These are phyloP conservation scores for Rheum nobile DNA, from an alignment of 148 eudicot genomes.

Conservation along the genomic window DNA sequence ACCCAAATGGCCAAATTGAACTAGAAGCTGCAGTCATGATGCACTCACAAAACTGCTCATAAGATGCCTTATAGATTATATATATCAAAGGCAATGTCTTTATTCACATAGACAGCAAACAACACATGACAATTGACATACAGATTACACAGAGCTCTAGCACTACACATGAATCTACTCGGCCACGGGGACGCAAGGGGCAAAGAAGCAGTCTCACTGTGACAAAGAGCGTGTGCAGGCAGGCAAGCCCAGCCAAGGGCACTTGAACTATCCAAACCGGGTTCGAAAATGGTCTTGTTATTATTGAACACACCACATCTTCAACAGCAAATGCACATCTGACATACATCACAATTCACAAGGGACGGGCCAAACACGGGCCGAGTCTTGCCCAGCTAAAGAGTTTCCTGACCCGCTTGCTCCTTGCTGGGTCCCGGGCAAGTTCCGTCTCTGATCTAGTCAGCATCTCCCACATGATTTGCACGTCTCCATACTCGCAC, in stretches of 20 bases:
- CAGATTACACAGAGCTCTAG: background rate
- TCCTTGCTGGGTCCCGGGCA: slow-evolving; percentile 10
- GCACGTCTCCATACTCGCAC: slow-evolving; percentile 48
- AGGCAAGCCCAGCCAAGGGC: slow-evolving; percentile 2
- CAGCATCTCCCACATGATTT: slow-evolving; percentile 43
- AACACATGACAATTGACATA: background rate
- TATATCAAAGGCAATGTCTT: slow-evolving; percentile 1
- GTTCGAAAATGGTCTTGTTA: background rate
- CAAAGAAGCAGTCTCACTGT: slow-evolving; percentile 8
- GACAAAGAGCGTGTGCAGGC: slow-evolving; percentile 1
- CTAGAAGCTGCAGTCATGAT: too few species aligned
- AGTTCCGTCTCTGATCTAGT: slow-evolving; percentile 16
- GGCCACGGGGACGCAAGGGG: slow-evolving; percentile 3
- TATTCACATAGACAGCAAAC: background rate
- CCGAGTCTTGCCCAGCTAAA: slow-evolving; percentile 27
- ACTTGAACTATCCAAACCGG: background rate
- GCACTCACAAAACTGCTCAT: too few species aligned
- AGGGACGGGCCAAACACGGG: slow-evolving; percentile 12
- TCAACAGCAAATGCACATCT: background rate
- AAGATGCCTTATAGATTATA: too few species aligned
- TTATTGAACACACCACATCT: too few species aligned
- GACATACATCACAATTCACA: too few species aligned
- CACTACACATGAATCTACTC: background rate
- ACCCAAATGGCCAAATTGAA: too few species aligned
- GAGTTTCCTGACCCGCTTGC: slow-evolving; percentile 14